phyloP scores from a whole-genome alignment of 73 alveolate genomes.

The Tetrahymena elliotti region DNA sequence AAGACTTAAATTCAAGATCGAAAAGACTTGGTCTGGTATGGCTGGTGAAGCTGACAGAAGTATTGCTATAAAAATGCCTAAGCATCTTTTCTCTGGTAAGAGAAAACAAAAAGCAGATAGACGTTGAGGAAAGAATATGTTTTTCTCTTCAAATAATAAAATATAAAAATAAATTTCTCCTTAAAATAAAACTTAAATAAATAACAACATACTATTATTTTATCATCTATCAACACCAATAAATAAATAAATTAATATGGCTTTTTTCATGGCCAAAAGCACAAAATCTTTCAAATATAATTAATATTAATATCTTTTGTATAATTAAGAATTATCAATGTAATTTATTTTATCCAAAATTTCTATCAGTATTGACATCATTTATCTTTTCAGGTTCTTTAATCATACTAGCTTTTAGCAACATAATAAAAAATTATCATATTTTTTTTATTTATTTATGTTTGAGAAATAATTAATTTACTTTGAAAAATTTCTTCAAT shows the following conservation, averaged over 20 bases:
- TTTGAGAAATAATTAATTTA: no score
- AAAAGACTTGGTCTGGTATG: slow-evolving; percentile 69
- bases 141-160: not conserved
- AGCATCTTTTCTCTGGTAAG: slow-evolving; percentile 91
- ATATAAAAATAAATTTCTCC: not conserved
- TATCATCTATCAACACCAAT: not conserved
- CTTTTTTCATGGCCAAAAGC: not conserved
- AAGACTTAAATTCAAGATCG: slow-evolving; percentile 69
- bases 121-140: slow-evolving; percentile 60
- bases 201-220: not conserved
- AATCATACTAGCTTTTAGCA: not conserved
- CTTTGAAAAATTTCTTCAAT: no score
- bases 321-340: not conserved
- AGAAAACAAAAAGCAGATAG: slow-evolving; percentile 92
- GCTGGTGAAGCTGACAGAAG: slow-evolving; percentile 88
- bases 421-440: no score
- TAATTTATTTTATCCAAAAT: not conserved
- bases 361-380: not conserved
- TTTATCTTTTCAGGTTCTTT: not conserved
- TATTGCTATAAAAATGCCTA: slow-evolving; percentile 73
- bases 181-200: not conserved
- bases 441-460: no score
- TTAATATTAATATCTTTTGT: not conserved
- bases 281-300: not conserved
- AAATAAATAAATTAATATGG: not conserved